Evolutionary conservation across 306 rosid species (phyloP).

Genomic region (Rosa chinensis): DNA sequence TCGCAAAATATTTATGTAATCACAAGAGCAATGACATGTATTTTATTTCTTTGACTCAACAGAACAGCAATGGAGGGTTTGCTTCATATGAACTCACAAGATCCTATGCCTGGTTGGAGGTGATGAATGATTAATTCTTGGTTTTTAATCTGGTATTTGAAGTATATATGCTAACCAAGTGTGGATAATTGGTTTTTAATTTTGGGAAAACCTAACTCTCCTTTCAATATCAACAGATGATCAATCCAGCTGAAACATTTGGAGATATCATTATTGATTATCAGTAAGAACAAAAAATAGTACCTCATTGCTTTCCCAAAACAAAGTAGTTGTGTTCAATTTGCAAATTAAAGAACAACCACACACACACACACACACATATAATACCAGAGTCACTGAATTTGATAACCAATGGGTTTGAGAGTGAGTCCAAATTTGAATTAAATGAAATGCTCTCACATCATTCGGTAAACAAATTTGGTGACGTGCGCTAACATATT

Average conservation of each 20-base stretch:
- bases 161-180: background rate
- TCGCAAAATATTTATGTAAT: background rate
- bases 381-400: background rate
- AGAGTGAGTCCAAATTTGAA: background rate
- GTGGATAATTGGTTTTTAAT: background rate
- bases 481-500: no score
- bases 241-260: constrained; percentile 64
- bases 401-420: background rate
- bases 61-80: constrained; percentile 75
- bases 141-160: background rate
- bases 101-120: constrained; percentile 77
- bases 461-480: background rate
- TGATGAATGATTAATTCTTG: background rate
- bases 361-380: no score
- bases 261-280: constrained; percentile 68
- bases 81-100: constrained; percentile 87
- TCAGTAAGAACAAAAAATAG: constrained; percentile 45
- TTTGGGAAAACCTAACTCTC: background rate
- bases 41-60: background rate
- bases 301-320: background rate
- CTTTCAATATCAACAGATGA: constrained; percentile 36
- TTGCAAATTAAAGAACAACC: background rate
- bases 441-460: background rate
- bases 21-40: background rate
- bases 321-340: background rate